Percentiles rank a stretch among this genome's conserved stretches.
phyloP scores from a whole-genome alignment of 108 stramenopile species.

The Cafeteria roenbergensis region DNA sequence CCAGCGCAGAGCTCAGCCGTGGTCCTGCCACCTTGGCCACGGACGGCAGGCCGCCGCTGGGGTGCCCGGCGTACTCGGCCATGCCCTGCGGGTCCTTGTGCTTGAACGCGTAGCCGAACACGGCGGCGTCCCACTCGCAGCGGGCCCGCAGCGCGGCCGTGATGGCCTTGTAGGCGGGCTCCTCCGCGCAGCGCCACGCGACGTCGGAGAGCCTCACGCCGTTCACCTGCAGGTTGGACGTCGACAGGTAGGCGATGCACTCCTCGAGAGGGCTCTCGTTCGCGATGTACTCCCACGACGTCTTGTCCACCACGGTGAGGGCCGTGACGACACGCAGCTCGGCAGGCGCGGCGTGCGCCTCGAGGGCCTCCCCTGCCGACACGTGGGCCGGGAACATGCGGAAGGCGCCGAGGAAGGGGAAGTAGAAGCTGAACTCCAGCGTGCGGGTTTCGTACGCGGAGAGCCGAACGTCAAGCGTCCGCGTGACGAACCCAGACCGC shows the following conservation, averaged over 20 bases:
- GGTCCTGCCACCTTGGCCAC: background rate
- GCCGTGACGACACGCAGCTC: background rate
- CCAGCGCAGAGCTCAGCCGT: background rate
- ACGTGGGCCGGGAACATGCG: background rate
- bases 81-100: background rate
- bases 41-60: background rate
- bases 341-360: background rate
- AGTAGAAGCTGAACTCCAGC: conserved; percentile 4
- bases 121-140: background rate
- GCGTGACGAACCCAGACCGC: background rate
- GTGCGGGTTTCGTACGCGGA: background rate
- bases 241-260: background rate
- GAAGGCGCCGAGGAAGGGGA: background rate
- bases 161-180: background rate
- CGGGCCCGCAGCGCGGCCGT: background rate
- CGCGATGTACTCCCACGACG: background rate
- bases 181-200: background rate
- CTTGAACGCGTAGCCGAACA: background rate
- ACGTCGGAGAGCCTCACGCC: background rate
- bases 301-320: background rate
- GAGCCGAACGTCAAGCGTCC: background rate
- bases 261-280: background rate
- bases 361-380: background rate
- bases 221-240: background rate
- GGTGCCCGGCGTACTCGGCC: background rate